Conservation (phyloP, 2,329 filamentous ascomycete genomes). For the Neonectria punicea region DNA sequence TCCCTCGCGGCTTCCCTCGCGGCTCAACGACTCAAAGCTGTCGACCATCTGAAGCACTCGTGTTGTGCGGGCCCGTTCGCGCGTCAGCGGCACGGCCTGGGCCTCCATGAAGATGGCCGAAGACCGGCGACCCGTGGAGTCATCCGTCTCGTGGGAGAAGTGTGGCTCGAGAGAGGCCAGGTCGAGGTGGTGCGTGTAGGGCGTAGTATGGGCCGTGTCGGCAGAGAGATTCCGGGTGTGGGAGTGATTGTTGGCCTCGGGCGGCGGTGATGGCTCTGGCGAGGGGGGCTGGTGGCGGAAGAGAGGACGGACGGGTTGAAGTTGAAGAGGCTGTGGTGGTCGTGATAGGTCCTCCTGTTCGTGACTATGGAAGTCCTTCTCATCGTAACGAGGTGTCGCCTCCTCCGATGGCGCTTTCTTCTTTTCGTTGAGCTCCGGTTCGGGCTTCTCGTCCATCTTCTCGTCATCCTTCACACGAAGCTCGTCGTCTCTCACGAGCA, state of each 20-base stretch:
- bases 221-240: slow-evolving; percentile 21
- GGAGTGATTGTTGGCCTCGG: slow-evolving; percentile 24
- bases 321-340: slow-evolving; percentile 22
- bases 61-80: slow-evolving; percentile 55
- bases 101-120: slow-evolving; percentile 56
- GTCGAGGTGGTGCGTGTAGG: slow-evolving; percentile 36
- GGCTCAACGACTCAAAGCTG: slow-evolving; percentile 61
- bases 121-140: slow-evolving; percentile 42
- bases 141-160: slow-evolving; percentile 45
- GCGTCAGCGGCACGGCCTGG: slow-evolving; percentile 55
- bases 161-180: slow-evolving; percentile 33
- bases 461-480: slow-evolving; percentile 21
- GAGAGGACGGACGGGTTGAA: slow-evolving; percentile 34
- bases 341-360: background rate
- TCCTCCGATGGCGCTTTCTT: background rate
- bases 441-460: slow-evolving; percentile 26
- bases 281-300: slow-evolving; percentile 26
- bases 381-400: background rate
- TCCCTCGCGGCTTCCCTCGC: slow-evolving; percentile 43
- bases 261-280: slow-evolving; percentile 23
- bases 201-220: slow-evolving; percentile 29
- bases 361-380: background rate
- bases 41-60: slow-evolving; percentile 67
- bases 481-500: slow-evolving; percentile 12
- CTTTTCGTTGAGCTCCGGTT: slow-evolving; percentile 15